Evolutionary conservation across 176 grass and related monocot species (phyloP).

Genomic region (Musa beccarii): DNA sequence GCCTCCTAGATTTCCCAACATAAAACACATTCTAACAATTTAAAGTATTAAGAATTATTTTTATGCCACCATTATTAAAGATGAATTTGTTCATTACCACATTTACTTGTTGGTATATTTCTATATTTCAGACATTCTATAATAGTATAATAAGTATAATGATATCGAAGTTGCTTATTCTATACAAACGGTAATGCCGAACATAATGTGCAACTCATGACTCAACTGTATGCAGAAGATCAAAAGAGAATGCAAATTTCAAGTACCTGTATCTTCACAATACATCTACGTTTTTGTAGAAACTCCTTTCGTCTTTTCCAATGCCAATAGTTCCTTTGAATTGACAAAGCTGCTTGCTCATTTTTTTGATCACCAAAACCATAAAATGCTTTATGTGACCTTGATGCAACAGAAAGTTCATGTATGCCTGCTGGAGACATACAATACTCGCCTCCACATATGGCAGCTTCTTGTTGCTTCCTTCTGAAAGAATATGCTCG

Average conservation of each 20-base stretch:
- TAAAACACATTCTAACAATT: neutral
- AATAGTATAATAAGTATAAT: neutral
- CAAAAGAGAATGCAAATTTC: neutral
- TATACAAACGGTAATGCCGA: neutral
- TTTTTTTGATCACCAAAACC: constrained; percentile 19
- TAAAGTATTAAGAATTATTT: neutral
- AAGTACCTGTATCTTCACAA: constrained; percentile 78
- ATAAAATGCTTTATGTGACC: constrained; percentile 1
- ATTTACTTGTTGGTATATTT: neutral
- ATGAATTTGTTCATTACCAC: neutral
- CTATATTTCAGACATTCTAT: neutral
- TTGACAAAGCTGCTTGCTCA: constrained; percentile 74
- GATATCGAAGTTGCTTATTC: neutral
- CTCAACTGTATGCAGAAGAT: neutral
- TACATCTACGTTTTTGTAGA: constrained; percentile 38
- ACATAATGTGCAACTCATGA: neutral
- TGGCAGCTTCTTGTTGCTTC: constrained; percentile 40
- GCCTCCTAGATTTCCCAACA: no score
- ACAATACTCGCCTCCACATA: constrained; percentile 21
- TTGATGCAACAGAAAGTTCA: constrained; percentile 19
- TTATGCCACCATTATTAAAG: neutral
- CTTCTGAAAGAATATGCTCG: constrained; percentile 56
- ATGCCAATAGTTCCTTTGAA: constrained; percentile 85
- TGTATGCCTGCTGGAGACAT: constrained; percentile 21
- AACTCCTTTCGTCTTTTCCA: constrained; percentile 77